A percentile compares a stretch with the other conserved stretches of the same genome.
phyloP scores from a whole-genome alignment of 139 green algal species.

The Trebouxia sp. region DNA sequence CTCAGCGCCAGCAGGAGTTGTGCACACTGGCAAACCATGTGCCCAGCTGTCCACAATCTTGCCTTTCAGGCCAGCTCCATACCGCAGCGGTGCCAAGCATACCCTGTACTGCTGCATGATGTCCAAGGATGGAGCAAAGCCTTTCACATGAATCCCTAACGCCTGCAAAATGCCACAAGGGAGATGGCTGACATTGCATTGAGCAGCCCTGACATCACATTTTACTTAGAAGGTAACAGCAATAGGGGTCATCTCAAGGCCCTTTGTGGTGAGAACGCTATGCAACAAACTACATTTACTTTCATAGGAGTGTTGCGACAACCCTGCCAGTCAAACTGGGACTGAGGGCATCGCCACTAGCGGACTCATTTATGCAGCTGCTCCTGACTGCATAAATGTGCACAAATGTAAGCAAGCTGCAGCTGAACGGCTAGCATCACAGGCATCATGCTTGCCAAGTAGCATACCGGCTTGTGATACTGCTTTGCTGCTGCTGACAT shows the following conservation, averaged over 20 bases:
- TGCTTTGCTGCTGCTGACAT: slow-evolving; percentile 25
- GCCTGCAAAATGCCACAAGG: slow-evolving; percentile 43
- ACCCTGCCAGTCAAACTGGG: no score
- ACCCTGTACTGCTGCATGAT: slow-evolving; percentile 51
- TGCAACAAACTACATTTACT: no score
- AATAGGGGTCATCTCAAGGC: no score
- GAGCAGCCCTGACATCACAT: no score
- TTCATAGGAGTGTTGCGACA: no score
- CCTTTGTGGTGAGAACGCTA: no score
- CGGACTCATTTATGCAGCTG: not conserved
- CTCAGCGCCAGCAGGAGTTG: slow-evolving; percentile 60
- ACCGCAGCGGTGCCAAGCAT: slow-evolving; percentile 63
- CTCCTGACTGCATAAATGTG: not conserved
- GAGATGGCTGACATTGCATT: no score
- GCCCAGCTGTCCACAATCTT: slow-evolving; percentile 71
- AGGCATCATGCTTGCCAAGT: not conserved
- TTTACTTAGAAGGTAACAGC: no score
- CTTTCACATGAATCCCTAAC: slow-evolving; percentile 42
- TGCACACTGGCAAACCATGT: slow-evolving; percentile 59
- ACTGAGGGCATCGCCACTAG: no score
- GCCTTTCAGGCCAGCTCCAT: slow-evolving; percentile 71
- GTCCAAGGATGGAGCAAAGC: slow-evolving; percentile 52
- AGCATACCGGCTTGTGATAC: slow-evolving; percentile 42
- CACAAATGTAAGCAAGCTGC: not conserved
- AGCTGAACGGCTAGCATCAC: no score